Conservation (phyloP, 257 asterid species). For the Solanum sejunctum region DNA sequence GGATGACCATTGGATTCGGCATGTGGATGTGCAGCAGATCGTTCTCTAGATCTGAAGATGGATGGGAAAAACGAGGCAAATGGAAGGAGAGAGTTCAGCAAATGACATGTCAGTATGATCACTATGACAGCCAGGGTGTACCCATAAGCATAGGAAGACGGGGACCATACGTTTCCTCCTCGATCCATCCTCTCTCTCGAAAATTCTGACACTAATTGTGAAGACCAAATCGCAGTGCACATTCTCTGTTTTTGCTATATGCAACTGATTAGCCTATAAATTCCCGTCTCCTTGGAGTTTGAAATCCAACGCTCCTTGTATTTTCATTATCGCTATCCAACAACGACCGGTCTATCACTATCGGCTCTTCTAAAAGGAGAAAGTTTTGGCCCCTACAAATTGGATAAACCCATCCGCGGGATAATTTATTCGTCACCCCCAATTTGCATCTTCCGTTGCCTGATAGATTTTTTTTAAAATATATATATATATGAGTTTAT, state of each 20-base stretch:
- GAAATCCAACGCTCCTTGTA: background rate
- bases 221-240: background rate
- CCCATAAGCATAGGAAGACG: background rate
- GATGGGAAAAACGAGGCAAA: background rate
- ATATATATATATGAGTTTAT: too few species aligned
- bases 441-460: background rate
- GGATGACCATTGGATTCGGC: background rate
- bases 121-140: conserved; percentile 9
- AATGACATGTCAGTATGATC: conserved; percentile 11
- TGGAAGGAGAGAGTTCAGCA: background rate
- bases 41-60: background rate
- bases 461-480: too few species aligned
- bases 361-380: background rate
- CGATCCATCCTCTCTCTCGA: conserved; percentile 1
- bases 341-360: background rate
- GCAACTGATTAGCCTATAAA: background rate
- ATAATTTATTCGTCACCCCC: background rate
- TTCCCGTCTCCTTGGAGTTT: background rate
- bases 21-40: background rate
- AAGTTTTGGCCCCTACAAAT: background rate
- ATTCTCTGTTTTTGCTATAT: background rate
- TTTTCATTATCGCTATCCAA: background rate
- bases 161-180: background rate
- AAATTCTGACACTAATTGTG: background rate
- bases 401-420: background rate